These are phyloP conservation scores for Sclerotinia minor DNA, from an alignment of 2,329 filamentous ascomycete genomes.

Conservation along the genomic window DNA sequence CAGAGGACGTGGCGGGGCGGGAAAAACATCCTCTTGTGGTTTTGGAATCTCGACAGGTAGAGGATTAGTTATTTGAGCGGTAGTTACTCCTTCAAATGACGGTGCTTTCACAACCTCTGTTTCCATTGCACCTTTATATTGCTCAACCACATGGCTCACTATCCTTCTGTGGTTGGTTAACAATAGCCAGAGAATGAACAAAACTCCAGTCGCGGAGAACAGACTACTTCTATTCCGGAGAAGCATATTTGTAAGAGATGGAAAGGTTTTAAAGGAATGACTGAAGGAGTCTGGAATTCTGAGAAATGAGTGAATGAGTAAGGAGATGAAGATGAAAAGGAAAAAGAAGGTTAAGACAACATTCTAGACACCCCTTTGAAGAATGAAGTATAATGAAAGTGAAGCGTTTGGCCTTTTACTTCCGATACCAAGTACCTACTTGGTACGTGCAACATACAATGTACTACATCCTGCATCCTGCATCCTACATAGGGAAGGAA, in stretches of 20 bases:
- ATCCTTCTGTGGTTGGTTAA: slow-evolving; percentile 5
- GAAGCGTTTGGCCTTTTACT: background rate
- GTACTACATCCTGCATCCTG: no score
- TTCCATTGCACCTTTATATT: background rate
- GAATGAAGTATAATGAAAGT: background rate
- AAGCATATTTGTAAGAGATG: slow-evolving; percentile 7
- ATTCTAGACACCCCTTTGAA: background rate
- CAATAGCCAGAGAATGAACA: slow-evolving; percentile 17
- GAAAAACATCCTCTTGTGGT: background rate
- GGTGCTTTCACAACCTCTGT: background rate
- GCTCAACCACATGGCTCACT: slow-evolving; percentile 17
- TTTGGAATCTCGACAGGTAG: background rate
- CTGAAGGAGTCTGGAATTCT: background rate
- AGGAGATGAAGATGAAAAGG: background rate
- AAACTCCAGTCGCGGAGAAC: slow-evolving; percentile 2
- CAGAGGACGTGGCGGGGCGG: background rate
- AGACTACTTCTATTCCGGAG: slow-evolving; percentile 15
- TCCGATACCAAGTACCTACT: background rate
- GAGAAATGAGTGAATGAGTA: background rate
- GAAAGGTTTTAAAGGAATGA: background rate
- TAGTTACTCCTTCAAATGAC: background rate
- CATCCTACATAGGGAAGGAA: background rate
- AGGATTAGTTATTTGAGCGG: background rate
- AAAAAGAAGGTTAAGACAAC: background rate
- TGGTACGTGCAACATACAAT: no score